A percentile compares a stretch with the other conserved stretches of the same genome.
Conservation (phyloP, 768 basidiomycete genomes). For the Suillus subalutaceus region DNA sequence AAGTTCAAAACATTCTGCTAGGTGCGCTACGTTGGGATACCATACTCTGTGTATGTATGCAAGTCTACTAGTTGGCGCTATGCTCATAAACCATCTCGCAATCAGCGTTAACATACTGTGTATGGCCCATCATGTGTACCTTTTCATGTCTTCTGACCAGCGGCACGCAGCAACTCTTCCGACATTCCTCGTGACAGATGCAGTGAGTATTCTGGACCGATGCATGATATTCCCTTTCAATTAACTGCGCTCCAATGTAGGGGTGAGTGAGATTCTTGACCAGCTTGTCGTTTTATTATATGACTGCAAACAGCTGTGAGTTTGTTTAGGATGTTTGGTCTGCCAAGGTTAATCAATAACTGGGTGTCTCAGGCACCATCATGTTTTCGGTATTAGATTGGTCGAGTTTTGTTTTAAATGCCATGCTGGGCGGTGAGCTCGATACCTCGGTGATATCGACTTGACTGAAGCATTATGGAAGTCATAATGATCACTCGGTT, state of each 20-base stretch:
- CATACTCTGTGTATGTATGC: background rate
- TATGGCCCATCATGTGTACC: background rate
- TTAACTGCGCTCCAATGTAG: background rate
- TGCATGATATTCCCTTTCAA: background rate
- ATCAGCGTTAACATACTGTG: background rate
- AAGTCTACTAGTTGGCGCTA: background rate
- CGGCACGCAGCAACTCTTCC: background rate
- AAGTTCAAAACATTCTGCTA: background rate
- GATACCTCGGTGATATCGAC: background rate
- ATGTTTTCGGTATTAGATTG: background rate
- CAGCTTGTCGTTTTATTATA: background rate
- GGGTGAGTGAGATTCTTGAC: background rate
- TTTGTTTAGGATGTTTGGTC: background rate
- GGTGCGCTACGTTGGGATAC: background rate
- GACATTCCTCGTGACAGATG: background rate
- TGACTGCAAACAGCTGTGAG: background rate
- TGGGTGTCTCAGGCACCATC: background rate
- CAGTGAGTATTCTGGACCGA: background rate
- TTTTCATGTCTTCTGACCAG: background rate
- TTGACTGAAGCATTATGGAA: background rate
- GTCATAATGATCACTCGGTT: background rate
- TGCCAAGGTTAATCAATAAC: background rate
- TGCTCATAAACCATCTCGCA: background rate
- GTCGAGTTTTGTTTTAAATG: background rate
- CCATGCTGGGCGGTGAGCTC: background rate